phyloP scores from a whole-genome alignment of 345 rosid genomes.

The Melaleuca alternifolia region DNA sequence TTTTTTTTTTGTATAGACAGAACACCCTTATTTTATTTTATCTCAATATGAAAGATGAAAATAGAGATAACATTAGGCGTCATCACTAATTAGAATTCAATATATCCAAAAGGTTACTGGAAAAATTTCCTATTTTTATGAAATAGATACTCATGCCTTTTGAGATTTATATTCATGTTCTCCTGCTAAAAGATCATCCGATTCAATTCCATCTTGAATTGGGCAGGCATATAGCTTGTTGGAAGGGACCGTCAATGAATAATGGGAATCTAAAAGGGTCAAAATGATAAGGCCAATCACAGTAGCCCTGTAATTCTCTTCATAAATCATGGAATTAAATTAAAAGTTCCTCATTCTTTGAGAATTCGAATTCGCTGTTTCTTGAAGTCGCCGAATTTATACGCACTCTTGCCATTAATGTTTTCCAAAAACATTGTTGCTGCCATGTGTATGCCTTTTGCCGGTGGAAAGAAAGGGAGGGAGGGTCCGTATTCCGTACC shows the following conservation, averaged over 20 bases:
- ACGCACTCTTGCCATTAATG: not conserved
- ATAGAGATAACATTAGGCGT: not conserved
- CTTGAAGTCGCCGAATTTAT: not conserved
- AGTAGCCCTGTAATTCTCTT: not conserved
- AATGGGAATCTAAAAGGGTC: not conserved
- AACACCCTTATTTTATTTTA: not conserved
- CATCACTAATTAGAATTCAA: not conserved
- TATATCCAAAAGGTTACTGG: not conserved
- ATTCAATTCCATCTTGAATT: too few relatives aligned
- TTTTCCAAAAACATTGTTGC: not conserved
- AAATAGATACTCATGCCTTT: not conserved
- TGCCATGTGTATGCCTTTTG: not conserved
- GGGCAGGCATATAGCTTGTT: too few relatives aligned
- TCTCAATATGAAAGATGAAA: not conserved
- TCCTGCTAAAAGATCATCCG: too few relatives aligned
- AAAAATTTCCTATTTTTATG: not conserved
- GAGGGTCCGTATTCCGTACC: not conserved
- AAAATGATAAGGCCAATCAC: not conserved
- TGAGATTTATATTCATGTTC: accelerated
- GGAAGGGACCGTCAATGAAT: accelerated
- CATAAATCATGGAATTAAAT: not conserved
- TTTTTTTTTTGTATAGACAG: not conserved
- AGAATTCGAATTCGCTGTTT: not conserved
- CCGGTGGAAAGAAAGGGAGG: not conserved
- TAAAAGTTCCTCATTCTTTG: not conserved